phyloP scores from a whole-genome alignment of 1,139 yeast genomes.

The Suzukiozyma palmioleophila region DNA sequence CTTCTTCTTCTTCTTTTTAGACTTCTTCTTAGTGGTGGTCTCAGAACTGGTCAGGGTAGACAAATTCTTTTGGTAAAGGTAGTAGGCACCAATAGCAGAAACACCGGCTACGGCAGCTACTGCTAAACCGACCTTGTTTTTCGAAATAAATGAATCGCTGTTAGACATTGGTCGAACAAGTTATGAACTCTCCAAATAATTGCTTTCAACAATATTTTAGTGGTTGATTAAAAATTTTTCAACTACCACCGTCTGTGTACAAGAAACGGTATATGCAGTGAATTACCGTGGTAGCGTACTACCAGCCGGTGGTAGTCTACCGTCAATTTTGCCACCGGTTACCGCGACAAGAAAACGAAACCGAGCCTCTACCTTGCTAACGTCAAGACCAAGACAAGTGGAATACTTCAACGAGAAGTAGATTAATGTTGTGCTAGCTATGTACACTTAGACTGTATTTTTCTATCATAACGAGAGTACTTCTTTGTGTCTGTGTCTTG shows the following conservation, averaged over 20 bases:
- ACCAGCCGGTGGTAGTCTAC: background rate
- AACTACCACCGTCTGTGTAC: no score
- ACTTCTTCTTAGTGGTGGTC: slow-evolving; percentile 20
- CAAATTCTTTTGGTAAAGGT: slow-evolving; percentile 40
- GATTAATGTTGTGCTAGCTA: no score
- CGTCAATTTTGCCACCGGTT: background rate
- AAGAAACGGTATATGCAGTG: no score
- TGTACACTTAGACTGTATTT: no score
- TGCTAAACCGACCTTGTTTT: slow-evolving; percentile 56
- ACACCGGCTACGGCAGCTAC: slow-evolving; percentile 60
- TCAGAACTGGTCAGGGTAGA: slow-evolving; percentile 7
- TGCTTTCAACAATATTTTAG: slow-evolving; percentile 11
- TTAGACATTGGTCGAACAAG: slow-evolving; percentile 5
- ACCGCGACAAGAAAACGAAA: background rate
- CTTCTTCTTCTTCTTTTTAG: slow-evolving; percentile 37
- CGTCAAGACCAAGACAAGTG: no score
- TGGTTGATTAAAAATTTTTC: slow-evolving; percentile 9
- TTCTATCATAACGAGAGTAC: no score
- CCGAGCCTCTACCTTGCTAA: no score
- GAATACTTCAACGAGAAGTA: no score
- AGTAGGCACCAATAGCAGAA: slow-evolving; percentile 58
- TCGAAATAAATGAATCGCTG: slow-evolving; percentile 39
- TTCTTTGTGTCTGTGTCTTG: no score
- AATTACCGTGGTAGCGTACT: no score
- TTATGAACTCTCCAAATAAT: background rate